Conservation (phyloP, 1,284 basidiomycete genomes). For the Pisolithus thermaeus region DNA sequence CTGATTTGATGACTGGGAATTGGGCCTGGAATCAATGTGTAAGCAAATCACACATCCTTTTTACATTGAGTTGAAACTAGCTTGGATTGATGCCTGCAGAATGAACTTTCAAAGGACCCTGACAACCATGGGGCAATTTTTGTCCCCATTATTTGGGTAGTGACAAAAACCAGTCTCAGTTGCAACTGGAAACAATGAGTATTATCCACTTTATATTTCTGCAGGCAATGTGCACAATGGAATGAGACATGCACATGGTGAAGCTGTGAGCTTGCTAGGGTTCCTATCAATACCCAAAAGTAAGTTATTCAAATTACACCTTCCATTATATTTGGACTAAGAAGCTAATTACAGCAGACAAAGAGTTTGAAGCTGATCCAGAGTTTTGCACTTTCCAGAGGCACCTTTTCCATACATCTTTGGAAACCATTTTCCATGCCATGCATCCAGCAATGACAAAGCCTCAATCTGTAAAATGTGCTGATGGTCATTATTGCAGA, state of each 20-base stretch:
- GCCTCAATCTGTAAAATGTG: slow-evolving; percentile 17
- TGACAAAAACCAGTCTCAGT: not conserved
- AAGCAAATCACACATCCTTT: not conserved
- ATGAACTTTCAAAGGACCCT: slow-evolving; percentile 12
- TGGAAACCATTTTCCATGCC: not conserved
- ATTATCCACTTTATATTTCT: not conserved
- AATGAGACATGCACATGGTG: not conserved
- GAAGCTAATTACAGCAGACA: not conserved
- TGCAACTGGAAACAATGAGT: not conserved
- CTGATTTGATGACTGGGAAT: slow-evolving; percentile 10
- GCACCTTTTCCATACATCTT: not conserved
- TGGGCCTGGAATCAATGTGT: slow-evolving; percentile 23
- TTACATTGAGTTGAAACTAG: not conserved
- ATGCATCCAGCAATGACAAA: slow-evolving; percentile 13
- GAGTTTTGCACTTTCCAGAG: not conserved
- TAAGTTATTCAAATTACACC: not conserved
- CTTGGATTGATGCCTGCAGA: not conserved
- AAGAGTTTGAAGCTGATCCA: not conserved
- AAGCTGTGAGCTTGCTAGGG: not conserved
- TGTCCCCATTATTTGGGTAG: not conserved
- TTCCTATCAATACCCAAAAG: not conserved
- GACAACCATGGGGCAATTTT: not conserved
- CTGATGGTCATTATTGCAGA: slow-evolving; percentile 18
- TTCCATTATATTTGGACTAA: no score
- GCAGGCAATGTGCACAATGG: not conserved